Evolutionary conservation across 2,329 filamentous ascomycete species (phyloP), one percentile per base, ranked within the genome.

Genomic region (Torrubiella hemipterigena): DNA sequence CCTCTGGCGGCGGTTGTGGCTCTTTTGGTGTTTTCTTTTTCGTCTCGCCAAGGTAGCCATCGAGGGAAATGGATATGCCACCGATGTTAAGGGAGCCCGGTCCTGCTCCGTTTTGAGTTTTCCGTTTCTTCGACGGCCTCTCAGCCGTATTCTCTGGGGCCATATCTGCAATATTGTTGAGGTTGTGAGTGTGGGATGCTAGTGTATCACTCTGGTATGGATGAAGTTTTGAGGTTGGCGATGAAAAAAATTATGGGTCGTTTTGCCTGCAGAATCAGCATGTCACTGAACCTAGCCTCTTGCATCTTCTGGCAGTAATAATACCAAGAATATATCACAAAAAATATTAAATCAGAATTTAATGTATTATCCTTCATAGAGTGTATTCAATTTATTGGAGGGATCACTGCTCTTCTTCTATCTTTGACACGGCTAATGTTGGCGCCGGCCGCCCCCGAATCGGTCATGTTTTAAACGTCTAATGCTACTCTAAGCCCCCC

Each of bases 71-170:
- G 10, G 50, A 45, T 33, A 65, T 71, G 17, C 60, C 53, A 11
- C 65, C 64, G 20, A 71, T 56, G 16, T 50, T 63, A 33, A 71
- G n/a, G n/a, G n/a, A n/a, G n/a, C n/a, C 40, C 5, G 60, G 46
- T 29, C 61, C 52, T 3, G 45, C 39, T 32, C 39, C 46, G 14
- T 48, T 44, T 30, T 38, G 38, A 7, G 43, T 50, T 39, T 58
- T 62, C 12, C 53, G 51, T 39, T 51, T 59, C 40, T 62, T 64
- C 11, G 51, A 34, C 4, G 52, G 48, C 24, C 42, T 48, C 14
- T 37, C 36, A 24, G 22, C 44, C 30, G 22, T 42, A 36, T 24
- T 43, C 42, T 36, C 45, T 37, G 26, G 29, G 12, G 47, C 30
- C 50, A 52, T 53, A 19, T 14, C 19, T n/a, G 14, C 16, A 12